Conservation (phyloP, 148 eudicot genomes). For the Vaccinium darrowii region DNA sequence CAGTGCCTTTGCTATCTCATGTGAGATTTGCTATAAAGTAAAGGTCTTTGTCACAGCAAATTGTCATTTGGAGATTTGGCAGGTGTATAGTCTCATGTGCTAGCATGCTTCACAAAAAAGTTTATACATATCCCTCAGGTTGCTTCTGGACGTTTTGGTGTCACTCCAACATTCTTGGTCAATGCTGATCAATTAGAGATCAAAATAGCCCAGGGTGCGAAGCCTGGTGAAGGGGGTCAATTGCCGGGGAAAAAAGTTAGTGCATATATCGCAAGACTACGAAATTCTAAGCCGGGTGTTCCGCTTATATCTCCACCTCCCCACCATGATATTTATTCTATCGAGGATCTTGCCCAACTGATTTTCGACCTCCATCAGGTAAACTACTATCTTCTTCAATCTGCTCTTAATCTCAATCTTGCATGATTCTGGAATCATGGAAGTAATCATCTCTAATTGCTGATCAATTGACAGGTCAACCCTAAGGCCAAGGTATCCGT, state of each 20-base stretch:
- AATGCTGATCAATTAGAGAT: constrained; percentile 99
- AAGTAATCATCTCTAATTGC: constrained; percentile 8
- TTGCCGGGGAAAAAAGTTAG: constrained; percentile 99
- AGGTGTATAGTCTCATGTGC: neutral
- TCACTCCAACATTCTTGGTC: constrained; percentile 95
- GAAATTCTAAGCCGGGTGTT: constrained; percentile 98
- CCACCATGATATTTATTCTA: constrained; percentile 98
- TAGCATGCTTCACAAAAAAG: neutral
- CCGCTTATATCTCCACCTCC: constrained; percentile 99
- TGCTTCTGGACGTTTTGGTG: constrained; percentile 99
- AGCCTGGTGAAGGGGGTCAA: constrained; percentile 99
- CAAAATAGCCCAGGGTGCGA: constrained; percentile 99
- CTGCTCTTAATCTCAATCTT: neutral
- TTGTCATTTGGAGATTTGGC: neutral
- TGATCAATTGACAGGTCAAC: constrained; percentile 63
- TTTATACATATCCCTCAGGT: constrained; percentile 53
- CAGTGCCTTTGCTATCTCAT: neutral
- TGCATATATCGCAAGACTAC: constrained; percentile 96
- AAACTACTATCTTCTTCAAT: constrained; percentile 8
- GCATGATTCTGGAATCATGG: constrained; percentile 6
- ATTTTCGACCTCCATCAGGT: constrained; percentile 99
- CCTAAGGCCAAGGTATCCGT: constrained; percentile 98
- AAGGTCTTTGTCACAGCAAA: neutral
- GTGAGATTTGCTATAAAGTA: neutral
- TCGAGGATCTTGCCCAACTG: constrained; percentile 98